These are phyloP conservation scores for Penicillium sp. DNA, from an alignment of 2,329 filamentous ascomycete species.

Conservation along the genomic window DNA sequence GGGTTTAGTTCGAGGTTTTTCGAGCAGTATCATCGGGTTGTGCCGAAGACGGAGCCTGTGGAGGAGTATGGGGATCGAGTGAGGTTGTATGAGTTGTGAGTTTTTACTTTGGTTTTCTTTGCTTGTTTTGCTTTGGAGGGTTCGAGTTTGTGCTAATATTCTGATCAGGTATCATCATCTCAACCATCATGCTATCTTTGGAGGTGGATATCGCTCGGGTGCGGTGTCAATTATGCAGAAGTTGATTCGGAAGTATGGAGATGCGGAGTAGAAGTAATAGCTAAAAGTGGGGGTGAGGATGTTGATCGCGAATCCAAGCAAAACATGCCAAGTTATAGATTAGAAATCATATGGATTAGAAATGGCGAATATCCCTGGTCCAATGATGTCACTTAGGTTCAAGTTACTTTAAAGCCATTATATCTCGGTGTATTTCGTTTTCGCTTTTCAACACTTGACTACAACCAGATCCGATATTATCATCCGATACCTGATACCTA, in stretches of 20 bases:
- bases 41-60: conserved; percentile 78
- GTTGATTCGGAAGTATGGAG: conserved; percentile 72
- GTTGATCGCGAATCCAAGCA: not conserved
- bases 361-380: too few species aligned
- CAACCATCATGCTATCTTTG: conserved; percentile 87
- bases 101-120: conserved; percentile 36
- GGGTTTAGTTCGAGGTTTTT: conserved; percentile 76
- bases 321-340: not conserved
- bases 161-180: conserved; percentile 76
- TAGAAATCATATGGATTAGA: not conserved
- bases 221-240: conserved; percentile 79
- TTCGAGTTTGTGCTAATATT: conserved; percentile 14
- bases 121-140: not conserved
- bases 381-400: conserved; percentile 4
- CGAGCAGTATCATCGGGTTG: conserved; percentile 74
- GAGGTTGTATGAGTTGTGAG: conserved; percentile 78
- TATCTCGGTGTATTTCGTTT: too few species aligned
- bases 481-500: too few species aligned
- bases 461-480: too few species aligned
- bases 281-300: too few species aligned
- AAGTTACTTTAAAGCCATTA: not conserved
- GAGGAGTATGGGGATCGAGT: conserved; percentile 86
- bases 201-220: conserved; percentile 74
- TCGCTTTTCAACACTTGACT: too few species aligned
- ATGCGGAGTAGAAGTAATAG: conserved; percentile 4